Base-by-base conservation (phyloP, 352 stramenopile species). In the Pythium sp. region DNA sequence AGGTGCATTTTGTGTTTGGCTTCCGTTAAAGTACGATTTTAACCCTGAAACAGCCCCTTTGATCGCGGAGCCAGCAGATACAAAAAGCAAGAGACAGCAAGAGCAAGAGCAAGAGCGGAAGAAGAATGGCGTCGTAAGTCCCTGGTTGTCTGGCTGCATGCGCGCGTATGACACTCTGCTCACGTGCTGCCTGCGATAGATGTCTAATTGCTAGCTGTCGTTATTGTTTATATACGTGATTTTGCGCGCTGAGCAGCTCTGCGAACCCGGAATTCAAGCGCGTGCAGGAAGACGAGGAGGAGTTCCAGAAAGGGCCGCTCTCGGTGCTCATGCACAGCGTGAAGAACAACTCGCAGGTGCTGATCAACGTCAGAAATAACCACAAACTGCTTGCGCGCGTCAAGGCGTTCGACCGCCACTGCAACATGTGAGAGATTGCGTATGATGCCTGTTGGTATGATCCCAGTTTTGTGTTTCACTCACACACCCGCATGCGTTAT, bases 361-460 rank as follows among this genome's bases (percentile, higher is more conserved):
- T 99, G 15, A 98, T 99, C 75, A 99, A 99, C 83, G 94, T 99
- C 58, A 90, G 98, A 67, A 99, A 99, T 85, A 99, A 99, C 84
- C 98, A 99, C 87, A 99, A 99, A 79, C 86, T 99, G 49, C 89
- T 99, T 60, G 97, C 93, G 24, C 85, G 98, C 68, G 98, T 99
- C 34, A 99, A 99, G 79, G 98, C 98, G 30, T 99, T 99, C 80
- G 98, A 99, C 81, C 89, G 98, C 68, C 98, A 99, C 78, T 99
- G 98, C 89, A 99, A 99, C 90, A 99, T 99, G 98, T 58, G 49
- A 58, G 32, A 22, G 34, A 51, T 18, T 60, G 15, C 54, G 49
- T 49, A 26, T 47, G 38, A 41, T 22, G 15, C 6, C 41, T 46
- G 22, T 34, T 46, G 9, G 60, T 38, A n/a, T 26, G 15, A 18